phyloP scores from a whole-genome alignment of 1,284 basidiomycete species.

The Ganoderma multipileum region DNA sequence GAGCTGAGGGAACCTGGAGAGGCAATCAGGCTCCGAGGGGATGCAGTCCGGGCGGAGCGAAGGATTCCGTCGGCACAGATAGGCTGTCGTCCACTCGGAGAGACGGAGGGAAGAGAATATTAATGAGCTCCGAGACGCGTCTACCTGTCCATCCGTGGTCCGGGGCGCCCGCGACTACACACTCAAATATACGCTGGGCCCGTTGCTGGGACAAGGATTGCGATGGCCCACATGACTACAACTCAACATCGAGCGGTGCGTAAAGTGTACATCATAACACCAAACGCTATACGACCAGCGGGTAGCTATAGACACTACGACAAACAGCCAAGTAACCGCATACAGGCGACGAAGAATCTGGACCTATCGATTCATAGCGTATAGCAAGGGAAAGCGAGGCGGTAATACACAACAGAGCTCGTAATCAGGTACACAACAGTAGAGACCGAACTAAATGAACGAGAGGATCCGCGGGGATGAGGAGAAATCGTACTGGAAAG shows the following conservation, averaged over 20 bases:
- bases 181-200: background rate
- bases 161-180: background rate
- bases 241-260: background rate
- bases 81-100: background rate
- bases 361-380: constrained; percentile 28
- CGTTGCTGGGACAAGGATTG: background rate
- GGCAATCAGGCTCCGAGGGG: constrained; percentile 5
- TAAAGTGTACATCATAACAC: constrained; percentile 2
- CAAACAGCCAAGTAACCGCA: constrained; percentile 5
- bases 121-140: background rate
- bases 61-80: background rate
- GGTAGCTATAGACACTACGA: background rate
- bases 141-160: background rate
- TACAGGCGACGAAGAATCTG: background rate
- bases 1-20: constrained; percentile 8
- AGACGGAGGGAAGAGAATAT: background rate
- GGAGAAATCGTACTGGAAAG: constrained; percentile 14
- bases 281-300: background rate
- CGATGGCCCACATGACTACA: background rate
- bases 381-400: constrained; percentile 32
- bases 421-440: constrained; percentile 24
- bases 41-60: background rate
- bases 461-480: constrained; percentile 19
- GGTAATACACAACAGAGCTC: constrained; percentile 34
- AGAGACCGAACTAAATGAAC: constrained; percentile 17